phyloP scores from a whole-genome alignment of 192 early-diverging fungal species.

The Backusella sp. region DNA sequence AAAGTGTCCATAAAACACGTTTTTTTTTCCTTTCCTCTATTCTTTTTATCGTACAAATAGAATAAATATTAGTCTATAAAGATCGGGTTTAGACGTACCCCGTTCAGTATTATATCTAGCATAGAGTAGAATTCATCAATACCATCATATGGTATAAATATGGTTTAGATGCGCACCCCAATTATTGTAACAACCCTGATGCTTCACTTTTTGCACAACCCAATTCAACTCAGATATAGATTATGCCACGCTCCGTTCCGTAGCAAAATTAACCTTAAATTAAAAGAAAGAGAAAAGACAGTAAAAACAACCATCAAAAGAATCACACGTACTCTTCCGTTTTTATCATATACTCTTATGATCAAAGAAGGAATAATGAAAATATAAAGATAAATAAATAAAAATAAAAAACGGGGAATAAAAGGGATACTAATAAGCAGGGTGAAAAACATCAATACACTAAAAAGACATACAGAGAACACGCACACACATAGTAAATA shows the following conservation, averaged over 20 bases:
- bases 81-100: neutral
- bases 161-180: neutral
- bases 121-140: neutral
- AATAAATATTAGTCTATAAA: neutral
- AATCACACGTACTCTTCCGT: neutral
- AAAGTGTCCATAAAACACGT: neutral
- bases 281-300: neutral
- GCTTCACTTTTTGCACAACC: neutral
- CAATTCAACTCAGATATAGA: neutral
- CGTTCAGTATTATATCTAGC: neutral
- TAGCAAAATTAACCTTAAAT: neutral
- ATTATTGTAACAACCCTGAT: neutral
- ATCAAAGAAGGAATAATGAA: neutral
- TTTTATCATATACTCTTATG: neutral
- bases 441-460: neutral
- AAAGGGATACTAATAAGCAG: neutral
- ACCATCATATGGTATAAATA: neutral
- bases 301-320: neutral
- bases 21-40: neutral
- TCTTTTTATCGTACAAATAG: neutral
- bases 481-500: neutral
- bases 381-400: neutral
- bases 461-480: neutral
- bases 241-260: neutral
- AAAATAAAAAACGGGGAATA: neutral